Base-by-base conservation (phyloP, 2,329 filamentous ascomycete genomes). In the Thermoascus crustaceus region DNA sequence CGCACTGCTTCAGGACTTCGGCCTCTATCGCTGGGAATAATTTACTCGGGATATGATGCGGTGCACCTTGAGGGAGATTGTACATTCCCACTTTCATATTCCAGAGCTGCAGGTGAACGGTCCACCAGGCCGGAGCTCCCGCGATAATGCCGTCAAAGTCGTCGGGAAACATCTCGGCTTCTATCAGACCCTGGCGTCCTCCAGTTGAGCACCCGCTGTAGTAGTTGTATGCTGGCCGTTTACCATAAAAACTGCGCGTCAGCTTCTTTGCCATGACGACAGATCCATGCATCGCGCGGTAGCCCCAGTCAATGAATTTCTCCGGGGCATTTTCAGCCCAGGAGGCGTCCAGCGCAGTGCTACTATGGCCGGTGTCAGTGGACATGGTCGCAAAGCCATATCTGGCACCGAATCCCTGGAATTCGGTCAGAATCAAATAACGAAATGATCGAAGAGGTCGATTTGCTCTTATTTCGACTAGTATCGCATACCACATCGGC, bases 121-220 rank as follows among this genome's bases (percentile, higher is more conserved):
- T 70, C 58, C 69, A 72, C 69, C 72, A 73, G 0, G 71, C 65
- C 4, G 64, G 60, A 1, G 60, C 70, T 6, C 64, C 62, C 8
- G 72, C 66, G 0, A 77, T 45, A 6, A 72, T 62, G 11, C 74
- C 75, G 42, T 77, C 72, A 36, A 76, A 77, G 40, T 76, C 72
- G 0, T 67, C 57, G 0, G 75, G 72, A 38, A 67, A 75, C 6
- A 54, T 46, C 40, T 78, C 65, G 0, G 71, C 67, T 4, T 67
- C 35, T 18, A 40, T 38, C n/a, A 43, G 26, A 6, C 43, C 45
- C 24, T 46, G 38, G 3, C 41, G 32, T 3, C 43, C 43, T 20
- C 45, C 45, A 1, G 34, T 27, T 4, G 45, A 47, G 22, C 45
- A 45, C 3, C 40, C 43, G 5, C 31, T 10, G 29, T 37, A 43